Base-by-base conservation (phyloP, 495 filamentous ascomycete species). In the Aspergillus kassunensis region DNA sequence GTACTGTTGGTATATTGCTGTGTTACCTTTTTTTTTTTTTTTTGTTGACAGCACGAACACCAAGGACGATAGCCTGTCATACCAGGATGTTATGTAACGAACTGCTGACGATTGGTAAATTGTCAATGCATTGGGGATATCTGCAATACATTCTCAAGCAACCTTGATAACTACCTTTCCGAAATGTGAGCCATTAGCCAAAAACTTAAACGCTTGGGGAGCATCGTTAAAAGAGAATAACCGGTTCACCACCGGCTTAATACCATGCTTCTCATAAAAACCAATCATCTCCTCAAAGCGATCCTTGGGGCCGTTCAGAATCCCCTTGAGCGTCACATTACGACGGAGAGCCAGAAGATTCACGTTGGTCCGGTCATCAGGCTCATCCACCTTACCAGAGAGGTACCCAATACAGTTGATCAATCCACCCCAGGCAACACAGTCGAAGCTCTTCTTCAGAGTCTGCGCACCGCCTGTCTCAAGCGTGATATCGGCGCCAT, bases 101-200 rank as follows among this genome's bases (percentile, higher is more conserved):
- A n/a, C n/a, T n/a, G n/a, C n/a, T n/a, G n/a, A n/a, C n/a, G n/a
- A n/a, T n/a, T n/a, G n/a, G n/a, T n/a, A n/a, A n/a, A n/a, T n/a
- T n/a, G n/a, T n/a, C n/a, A n/a, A n/a, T n/a, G n/a, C n/a, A n/a
- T n/a, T n/a, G n/a, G n/a, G n/a, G n/a, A n/a, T n/a, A n/a, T n/a
- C n/a, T n/a, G n/a, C 18, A 5, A 3, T 42, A 48, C 4, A 35
- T 13, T 5, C 21, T 36, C 47, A 49, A 35, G 45, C 45, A 15
- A 58, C 30, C 35, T 51, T 54, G 40, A 90, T 84, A 9, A 74
- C 75, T 4, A 90, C 65, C 69, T 91, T 91, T 6, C 88, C 88
- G 68, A 90, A 84, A 63, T 93, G 88, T 47, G 80, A 82, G 62
- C 85, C 75, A 42, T 77, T 80, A 72, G 80, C 86, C 75, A 87